phyloP scores from a whole-genome alignment of 352 stramenopile genomes.

The Phytophthora parvispora region DNA sequence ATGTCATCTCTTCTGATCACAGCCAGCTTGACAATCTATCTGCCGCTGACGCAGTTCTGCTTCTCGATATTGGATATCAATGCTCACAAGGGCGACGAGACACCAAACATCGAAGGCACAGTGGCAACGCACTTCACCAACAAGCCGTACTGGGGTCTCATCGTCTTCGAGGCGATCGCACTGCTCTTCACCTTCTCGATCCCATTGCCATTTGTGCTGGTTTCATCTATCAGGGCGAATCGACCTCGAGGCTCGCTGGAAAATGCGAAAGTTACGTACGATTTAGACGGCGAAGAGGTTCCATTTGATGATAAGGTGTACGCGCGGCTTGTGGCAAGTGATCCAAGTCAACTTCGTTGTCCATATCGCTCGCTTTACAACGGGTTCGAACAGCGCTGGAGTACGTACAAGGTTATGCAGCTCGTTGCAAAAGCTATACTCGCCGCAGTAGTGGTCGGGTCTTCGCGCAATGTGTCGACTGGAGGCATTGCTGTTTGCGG shows the following conservation, averaged over 20 bases:
- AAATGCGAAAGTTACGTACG: constrained; percentile 47
- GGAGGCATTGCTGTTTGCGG: constrained; percentile 31
- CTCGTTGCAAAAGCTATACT: constrained; percentile 51
- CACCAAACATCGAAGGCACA: background rate
- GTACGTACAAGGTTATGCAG: constrained; percentile 56
- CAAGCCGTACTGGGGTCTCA: constrained; percentile 29
- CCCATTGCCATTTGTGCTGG: constrained; percentile 37
- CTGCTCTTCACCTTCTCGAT: constrained; percentile 47
- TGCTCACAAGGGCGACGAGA: constrained; percentile 1
- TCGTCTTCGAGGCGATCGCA: constrained; percentile 25
- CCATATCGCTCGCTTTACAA: constrained; percentile 61
- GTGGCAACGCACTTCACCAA: constrained; percentile 8
- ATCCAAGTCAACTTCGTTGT: constrained; percentile 47
- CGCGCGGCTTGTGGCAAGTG: constrained; percentile 34
- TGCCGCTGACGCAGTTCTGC: constrained; percentile 47
- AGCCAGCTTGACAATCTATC: constrained; percentile 44
- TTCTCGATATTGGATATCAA: constrained; percentile 35
- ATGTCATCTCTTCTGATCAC: constrained; percentile 48
- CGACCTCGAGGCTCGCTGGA: constrained; percentile 42
- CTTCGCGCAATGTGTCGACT: constrained; percentile 8
- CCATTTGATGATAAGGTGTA: constrained; percentile 56
- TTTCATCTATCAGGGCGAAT: constrained; percentile 42
- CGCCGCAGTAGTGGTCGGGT: constrained; percentile 32
- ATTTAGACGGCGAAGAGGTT: constrained; percentile 47
- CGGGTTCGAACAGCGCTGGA: constrained; percentile 57